Conservation (phyloP, 768 basidiomycete species). For the Mycena capillaripes region DNA sequence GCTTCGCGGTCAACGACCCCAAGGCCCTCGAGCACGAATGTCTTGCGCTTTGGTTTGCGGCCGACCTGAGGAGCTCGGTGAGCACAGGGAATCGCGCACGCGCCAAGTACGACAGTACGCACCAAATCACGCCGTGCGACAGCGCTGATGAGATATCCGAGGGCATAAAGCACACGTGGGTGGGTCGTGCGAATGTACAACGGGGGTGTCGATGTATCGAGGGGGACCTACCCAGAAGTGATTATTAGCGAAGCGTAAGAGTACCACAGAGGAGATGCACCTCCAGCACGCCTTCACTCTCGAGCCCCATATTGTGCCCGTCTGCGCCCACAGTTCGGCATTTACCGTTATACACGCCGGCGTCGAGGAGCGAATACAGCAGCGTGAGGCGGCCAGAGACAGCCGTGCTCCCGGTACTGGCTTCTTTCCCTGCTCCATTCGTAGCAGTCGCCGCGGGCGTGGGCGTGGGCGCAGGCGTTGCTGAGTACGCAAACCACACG, state of each 20-base stretch:
- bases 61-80: conserved; percentile 60
- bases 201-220: conserved; percentile 54
- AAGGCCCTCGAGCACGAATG: conserved; percentile 78
- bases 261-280: conserved; percentile 41
- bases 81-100: not conserved
- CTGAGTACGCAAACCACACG: conserved; percentile 69
- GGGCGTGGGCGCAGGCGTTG: not conserved
- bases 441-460: not conserved
- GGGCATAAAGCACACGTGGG: conserved; percentile 72
- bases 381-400: conserved; percentile 66
- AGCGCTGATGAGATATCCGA: conserved; percentile 78
- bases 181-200: conserved; percentile 74
- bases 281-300: conserved; percentile 52
- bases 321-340: conserved; percentile 49
- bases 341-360: conserved; percentile 50
- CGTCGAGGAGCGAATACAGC: conserved; percentile 79
- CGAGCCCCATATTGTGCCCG: conserved; percentile 37
- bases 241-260: conserved; percentile 28
- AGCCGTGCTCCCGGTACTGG: conserved; percentile 57
- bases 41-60: conserved; percentile 77
- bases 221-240: conserved; percentile 50
- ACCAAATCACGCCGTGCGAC: conserved; percentile 73
- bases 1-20: conserved; percentile 63
- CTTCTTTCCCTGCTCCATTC: not conserved
- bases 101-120: not conserved